Evolutionary conservation across 495 filamentous ascomycete genomes (phyloP), one percentile per base, ranked within the genome.

Genomic region (Aspergillus bertholletiae): DNA sequence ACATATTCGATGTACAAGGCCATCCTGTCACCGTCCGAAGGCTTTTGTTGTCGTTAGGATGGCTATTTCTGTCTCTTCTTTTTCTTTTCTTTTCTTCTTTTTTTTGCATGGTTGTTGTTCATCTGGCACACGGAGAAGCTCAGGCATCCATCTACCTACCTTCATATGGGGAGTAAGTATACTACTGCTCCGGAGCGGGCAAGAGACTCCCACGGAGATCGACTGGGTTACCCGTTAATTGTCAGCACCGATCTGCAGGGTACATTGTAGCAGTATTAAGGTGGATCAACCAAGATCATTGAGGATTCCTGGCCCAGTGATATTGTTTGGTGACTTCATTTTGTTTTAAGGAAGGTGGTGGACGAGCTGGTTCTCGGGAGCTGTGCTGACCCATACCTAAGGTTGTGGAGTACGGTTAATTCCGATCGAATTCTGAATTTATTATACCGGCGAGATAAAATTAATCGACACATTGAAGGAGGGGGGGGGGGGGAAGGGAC

Each of bases 291-390:
- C 35, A 20, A 32, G 21, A 35, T 44, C 49, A 37, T 45, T 22
- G 44, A 21, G 37, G 24, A 32, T 34, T 35, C 7, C 21, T 40
- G 30, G 5, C 5, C 43, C 43, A 46, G 43, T 54, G 17, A 32
- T 30, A 56, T 45, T 41, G 7, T 59, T 55, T 54, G 57, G 68
- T 73, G 68, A 73, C 66, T 67, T 71, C 70, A 73, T 69, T 53
- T 26, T 46, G 32, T n/a, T 51, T 37, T 50, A 40, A 44, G 41
- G 20, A 32, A 26, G 44, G 43, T 41, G 57, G 58, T 48, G 54
- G 22, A 44, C 22, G 46, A 22, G 59, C 51, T n/a, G 55, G 44
- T 61, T 52, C 53, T 60, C 47, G 43, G 28, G 47, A 62, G 61
- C 62, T 58, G 58, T 63, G 27, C 56, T 21, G 59, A 54, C 51